A percentile compares a stretch with the other conserved stretches of the same genome.
Conservation (phyloP, 768 basidiomycete genomes). For the Agrocybe pediades region DNA sequence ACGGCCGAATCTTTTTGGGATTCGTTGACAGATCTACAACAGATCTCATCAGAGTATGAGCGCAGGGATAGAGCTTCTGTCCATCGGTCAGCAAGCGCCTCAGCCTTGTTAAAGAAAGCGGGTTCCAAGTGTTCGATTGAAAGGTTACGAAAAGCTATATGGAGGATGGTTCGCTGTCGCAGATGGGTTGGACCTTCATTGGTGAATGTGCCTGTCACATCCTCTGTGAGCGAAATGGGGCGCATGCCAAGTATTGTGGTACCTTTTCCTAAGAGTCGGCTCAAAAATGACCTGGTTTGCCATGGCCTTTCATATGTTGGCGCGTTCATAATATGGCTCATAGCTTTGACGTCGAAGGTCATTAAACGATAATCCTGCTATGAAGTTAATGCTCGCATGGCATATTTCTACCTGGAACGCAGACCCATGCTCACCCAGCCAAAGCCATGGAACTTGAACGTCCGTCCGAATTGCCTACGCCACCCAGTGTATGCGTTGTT, state of each 20-base stretch:
- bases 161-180: slow-evolving; percentile 47
- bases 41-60: too few relatives aligned
- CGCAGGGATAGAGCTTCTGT: too few relatives aligned
- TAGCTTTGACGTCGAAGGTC: slow-evolving; percentile 50
- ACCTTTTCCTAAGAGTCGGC: slow-evolving; percentile 53
- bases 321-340: slow-evolving; percentile 50
- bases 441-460: slow-evolving; percentile 56
- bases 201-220: slow-evolving; percentile 45
- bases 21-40: too few relatives aligned
- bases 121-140: slow-evolving; percentile 46
- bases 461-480: slow-evolving; percentile 47
- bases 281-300: slow-evolving; percentile 52
- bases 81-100: slow-evolving; percentile 50
- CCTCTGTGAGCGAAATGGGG: neutral
- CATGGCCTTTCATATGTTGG: slow-evolving; percentile 56
- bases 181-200: slow-evolving; percentile 54
- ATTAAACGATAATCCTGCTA: slow-evolving; percentile 58
- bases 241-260: neutral
- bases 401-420: neutral
- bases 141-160: slow-evolving; percentile 50
- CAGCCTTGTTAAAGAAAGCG: slow-evolving; percentile 52
- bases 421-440: slow-evolving; percentile 38
- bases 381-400: neutral
- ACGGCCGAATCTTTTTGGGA: slow-evolving; percentile 12
- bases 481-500: slow-evolving; percentile 43